A percentile compares a stretch with the other conserved stretches of the same genome.
Evolutionary conservation across 1,284 basidiomycete species (phyloP).

Genomic region (Rhodofomes roseus): DNA sequence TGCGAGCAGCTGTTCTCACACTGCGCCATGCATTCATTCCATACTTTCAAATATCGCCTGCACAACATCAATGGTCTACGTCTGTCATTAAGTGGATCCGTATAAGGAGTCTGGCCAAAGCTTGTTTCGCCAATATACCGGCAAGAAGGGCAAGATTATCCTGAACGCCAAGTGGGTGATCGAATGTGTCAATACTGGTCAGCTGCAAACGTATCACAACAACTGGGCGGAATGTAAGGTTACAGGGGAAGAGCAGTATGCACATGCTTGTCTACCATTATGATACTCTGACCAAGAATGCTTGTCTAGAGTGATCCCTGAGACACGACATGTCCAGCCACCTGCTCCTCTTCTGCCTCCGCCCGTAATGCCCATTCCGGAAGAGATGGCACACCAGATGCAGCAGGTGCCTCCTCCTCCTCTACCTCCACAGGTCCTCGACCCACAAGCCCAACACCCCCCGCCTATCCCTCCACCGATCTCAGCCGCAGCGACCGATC

Average conservation of each 20-base stretch:
- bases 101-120: slow-evolving; percentile 76
- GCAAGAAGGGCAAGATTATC: slow-evolving; percentile 74
- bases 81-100: slow-evolving; percentile 56
- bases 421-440: slow-evolving; percentile 18
- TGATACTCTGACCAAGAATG: slow-evolving; percentile 56
- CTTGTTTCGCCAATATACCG: slow-evolving; percentile 68
- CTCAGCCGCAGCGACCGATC: slow-evolving; percentile 23
- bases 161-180: slow-evolving; percentile 68
- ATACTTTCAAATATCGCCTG: not conserved
- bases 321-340: slow-evolving; percentile 9
- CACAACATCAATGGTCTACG: slow-evolving; percentile 4
- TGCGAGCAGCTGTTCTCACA: slow-evolving; percentile 4
- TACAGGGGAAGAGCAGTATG: slow-evolving; percentile 66
- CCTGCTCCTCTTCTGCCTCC: slow-evolving; percentile 15
- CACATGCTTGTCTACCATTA: slow-evolving; percentile 55
- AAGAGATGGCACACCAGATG: slow-evolving; percentile 14
- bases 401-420: slow-evolving; percentile 7
- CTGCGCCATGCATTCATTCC: not conserved
- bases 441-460: slow-evolving; percentile 14
- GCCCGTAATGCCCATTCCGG: slow-evolving; percentile 8
- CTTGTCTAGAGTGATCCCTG: slow-evolving; percentile 13
- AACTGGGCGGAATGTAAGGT: slow-evolving; percentile 79
- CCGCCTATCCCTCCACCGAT: slow-evolving; percentile 22
- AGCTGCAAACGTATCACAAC: slow-evolving; percentile 66
- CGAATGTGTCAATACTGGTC: slow-evolving; percentile 63